Conservation (phyloP, 306 rosid species). For the Prunus armeniaca region DNA sequence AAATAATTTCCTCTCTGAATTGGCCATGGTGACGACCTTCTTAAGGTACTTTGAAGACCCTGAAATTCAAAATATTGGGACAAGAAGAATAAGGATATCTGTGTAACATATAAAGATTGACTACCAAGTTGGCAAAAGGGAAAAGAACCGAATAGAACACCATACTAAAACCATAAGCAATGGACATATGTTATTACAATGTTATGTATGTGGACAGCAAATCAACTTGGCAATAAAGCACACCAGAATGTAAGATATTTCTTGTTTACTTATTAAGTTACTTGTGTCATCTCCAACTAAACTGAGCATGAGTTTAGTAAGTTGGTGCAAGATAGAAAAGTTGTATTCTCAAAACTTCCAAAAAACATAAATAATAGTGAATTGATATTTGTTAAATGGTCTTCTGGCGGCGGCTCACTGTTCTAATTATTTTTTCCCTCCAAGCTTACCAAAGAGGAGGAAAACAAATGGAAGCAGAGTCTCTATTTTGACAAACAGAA, state of each 20-base stretch:
- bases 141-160: not conserved
- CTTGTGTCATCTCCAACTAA: not conserved
- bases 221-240: not conserved
- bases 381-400: too few species aligned
- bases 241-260: not conserved
- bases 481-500: too few species aligned
- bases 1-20: conserved; percentile 23
- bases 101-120: not conserved
- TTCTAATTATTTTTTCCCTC: not conserved
- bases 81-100: not conserved
- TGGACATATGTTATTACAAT: not conserved
- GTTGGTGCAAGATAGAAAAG: too few species aligned
- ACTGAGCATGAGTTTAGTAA: not conserved
- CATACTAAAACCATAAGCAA: not conserved
- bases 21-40: conserved; percentile 21
- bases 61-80: conserved; percentile 2
- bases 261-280: not conserved
- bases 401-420: not conserved
- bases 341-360: not conserved
- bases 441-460: not conserved
- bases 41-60: conserved; percentile 24
- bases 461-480: too few species aligned
- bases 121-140: not conserved
- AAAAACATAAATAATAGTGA: too few species aligned
- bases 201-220: not conserved